Conservation (phyloP, 495 filamentous ascomycete species). For the Penicillium alfredii region DNA sequence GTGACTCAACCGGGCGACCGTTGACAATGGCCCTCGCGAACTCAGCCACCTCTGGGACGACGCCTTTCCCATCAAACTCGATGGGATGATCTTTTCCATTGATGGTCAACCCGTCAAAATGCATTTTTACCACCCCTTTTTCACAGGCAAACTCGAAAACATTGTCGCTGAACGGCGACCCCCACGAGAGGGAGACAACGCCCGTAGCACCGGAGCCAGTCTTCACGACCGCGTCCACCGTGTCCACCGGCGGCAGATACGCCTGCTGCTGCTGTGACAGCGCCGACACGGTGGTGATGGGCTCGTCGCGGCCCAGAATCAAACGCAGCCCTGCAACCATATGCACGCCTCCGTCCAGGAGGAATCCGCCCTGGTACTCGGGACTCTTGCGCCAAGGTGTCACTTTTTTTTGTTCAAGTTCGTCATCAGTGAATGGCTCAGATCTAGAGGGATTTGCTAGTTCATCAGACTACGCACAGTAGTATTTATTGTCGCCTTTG, state of each 20-base stretch:
- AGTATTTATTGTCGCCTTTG: conserved; percentile 51
- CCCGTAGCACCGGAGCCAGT: conserved; percentile 59
- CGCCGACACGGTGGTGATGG: conserved; percentile 46
- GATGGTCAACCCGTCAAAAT: conserved; percentile 50
- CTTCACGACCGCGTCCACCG: conserved; percentile 57
- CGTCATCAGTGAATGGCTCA: too few species aligned
- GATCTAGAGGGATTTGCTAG: too few species aligned
- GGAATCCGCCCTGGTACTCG: conserved; percentile 68
- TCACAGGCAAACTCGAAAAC: conserved; percentile 47
- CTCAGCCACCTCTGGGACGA: conserved; percentile 59
- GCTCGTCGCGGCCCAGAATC: conserved; percentile 48
- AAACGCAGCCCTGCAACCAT: conserved; percentile 57
- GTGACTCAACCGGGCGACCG: conserved; percentile 41
- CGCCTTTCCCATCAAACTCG: conserved; percentile 50
- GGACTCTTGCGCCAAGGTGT: conserved; percentile 73
- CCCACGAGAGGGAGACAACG: conserved; percentile 56
- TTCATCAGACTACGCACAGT: conserved; percentile 32
- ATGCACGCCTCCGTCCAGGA: conserved; percentile 75
- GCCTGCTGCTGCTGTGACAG: conserved; percentile 52
- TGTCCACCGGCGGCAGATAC: conserved; percentile 71
- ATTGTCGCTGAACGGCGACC: conserved; percentile 54
- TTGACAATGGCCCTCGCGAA: conserved; percentile 55
- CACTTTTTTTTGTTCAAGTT: conserved; percentile 34
- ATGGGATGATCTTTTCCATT: conserved; percentile 47
- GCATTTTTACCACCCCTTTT: conserved; percentile 46